These are phyloP conservation scores for Pseudocercospora eumusae DNA, from an alignment of 2,329 filamentous ascomycete genomes.

Conservation along the genomic window DNA sequence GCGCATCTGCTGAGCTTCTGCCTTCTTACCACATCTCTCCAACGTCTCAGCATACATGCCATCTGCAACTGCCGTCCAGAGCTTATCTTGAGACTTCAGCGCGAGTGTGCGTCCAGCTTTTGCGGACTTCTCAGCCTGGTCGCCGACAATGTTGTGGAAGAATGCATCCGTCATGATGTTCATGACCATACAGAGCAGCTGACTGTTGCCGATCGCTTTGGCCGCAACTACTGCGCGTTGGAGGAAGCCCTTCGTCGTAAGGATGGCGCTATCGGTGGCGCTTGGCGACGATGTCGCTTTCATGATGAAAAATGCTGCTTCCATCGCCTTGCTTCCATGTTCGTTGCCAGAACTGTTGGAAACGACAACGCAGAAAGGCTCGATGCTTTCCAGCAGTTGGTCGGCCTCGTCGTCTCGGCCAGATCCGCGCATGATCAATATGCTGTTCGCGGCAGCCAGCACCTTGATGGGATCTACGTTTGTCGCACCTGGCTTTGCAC, in stretches of 20 bases:
- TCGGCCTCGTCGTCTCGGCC: constrained; percentile 53
- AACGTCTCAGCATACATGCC: constrained; percentile 75
- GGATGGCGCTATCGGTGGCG: constrained; percentile 62
- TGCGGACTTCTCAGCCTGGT: constrained; percentile 55
- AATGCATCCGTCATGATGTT: constrained; percentile 82
- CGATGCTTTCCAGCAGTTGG: constrained; percentile 64
- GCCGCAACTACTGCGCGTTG: constrained; percentile 70
- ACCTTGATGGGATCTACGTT: constrained; percentile 46
- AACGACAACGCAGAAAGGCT: constrained; percentile 67
- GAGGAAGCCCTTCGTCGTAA: constrained; percentile 76
- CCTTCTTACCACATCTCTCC: constrained; percentile 63
- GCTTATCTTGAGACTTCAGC: constrained; percentile 48
- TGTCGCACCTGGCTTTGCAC: constrained; percentile 31
- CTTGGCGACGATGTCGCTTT: constrained; percentile 54
- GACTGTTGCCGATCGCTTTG: constrained; percentile 69
- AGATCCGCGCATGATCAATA: constrained; percentile 49
- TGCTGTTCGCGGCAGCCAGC: constrained; percentile 51
- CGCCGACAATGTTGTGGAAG: constrained; percentile 77
- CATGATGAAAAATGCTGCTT: constrained; percentile 75
- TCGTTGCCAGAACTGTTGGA: constrained; percentile 65
- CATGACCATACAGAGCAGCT: constrained; percentile 79
- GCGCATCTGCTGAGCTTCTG: constrained; percentile 33
- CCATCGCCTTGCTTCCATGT: constrained; percentile 73
- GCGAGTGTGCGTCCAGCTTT: constrained; percentile 56
- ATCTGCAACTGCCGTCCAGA: constrained; percentile 66